Percentiles rank a stretch among this genome's conserved stretches.
These are phyloP conservation scores for Aquilaria yunnanensis DNA, from an alignment of 345 rosid genomes.

Conservation along the genomic window DNA sequence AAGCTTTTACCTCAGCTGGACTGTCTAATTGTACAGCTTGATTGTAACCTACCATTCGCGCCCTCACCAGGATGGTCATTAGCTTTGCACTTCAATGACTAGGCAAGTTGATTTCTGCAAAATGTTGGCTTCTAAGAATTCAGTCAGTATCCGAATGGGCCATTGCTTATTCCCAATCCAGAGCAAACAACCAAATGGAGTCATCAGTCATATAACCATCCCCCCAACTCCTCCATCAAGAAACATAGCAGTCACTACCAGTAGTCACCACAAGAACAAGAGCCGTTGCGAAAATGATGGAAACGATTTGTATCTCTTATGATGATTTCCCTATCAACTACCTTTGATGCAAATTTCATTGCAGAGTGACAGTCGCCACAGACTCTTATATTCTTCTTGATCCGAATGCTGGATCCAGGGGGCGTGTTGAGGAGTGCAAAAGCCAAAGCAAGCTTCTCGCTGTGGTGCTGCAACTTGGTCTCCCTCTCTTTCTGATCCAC, in stretches of 20 bases:
- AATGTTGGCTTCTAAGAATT: too few relatives aligned
- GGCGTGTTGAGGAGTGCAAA: conserved; percentile 44
- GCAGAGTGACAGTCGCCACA: conserved; percentile 59
- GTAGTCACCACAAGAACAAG: conserved; percentile 48
- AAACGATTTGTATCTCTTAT: conserved; percentile 50
- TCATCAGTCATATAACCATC: neutral
- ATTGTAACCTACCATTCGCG: too few relatives aligned
- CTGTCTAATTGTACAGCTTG: too few relatives aligned
- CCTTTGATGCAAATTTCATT: conserved; percentile 38
- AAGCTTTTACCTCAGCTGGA: too few relatives aligned
- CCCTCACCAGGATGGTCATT: neutral
- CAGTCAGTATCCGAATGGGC: too few relatives aligned
- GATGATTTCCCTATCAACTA: conserved; percentile 33
- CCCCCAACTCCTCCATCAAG: neutral
- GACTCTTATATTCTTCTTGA: conserved; percentile 53
- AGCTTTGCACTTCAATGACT: neutral
- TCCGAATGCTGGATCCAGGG: conserved; percentile 39
- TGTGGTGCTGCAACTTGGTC: conserved; percentile 41
- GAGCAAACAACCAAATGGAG: neutral
- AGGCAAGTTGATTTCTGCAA: neutral
- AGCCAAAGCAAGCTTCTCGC: conserved; percentile 60
- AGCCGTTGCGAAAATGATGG: conserved; percentile 45
- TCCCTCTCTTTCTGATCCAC: conserved; percentile 44
- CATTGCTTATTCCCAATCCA: neutral
- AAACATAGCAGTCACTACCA: conserved; percentile 23